phyloP scores from a whole-genome alignment of 495 filamentous ascomycete genomes.

The Halenospora varia region DNA sequence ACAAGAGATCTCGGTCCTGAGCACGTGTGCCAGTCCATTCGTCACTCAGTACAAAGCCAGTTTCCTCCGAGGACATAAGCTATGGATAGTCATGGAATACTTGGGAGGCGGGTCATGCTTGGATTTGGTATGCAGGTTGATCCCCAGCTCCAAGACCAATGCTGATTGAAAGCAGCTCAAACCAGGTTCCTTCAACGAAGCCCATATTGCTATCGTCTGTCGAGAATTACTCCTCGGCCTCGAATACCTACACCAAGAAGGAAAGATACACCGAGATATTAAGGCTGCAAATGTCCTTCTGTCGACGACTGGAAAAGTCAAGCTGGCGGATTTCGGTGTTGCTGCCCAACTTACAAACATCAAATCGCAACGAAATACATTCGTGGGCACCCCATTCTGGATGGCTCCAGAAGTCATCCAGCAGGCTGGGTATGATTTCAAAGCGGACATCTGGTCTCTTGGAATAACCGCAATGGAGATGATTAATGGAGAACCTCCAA shows the following conservation, averaged over 20 bases:
- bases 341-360: conserved; percentile 95
- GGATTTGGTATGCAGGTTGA: conserved; percentile 61
- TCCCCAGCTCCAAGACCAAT: background rate
- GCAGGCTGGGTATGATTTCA: conserved; percentile 96
- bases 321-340: conserved; percentile 96
- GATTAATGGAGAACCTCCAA: conserved; percentile 87
- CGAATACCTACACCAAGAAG: conserved; percentile 90
- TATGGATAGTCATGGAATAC: conserved; percentile 99
- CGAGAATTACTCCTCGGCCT: conserved; percentile 84
- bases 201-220: conserved; percentile 91
- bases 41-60: conserved; percentile 96
- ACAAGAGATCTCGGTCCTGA: conserved; percentile 92
- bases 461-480: conserved; percentile 95
- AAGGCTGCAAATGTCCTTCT: conserved; percentile 94
- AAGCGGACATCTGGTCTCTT: conserved; percentile 99
- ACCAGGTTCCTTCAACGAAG: conserved; percentile 86
- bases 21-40: conserved; percentile 86
- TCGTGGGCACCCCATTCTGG: conserved; percentile 99
- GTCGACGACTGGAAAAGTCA: conserved; percentile 84
- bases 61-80: conserved; percentile 87
- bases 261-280: conserved; percentile 96
- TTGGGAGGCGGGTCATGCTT: conserved; percentile 90
- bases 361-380: conserved; percentile 96
- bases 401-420: conserved; percentile 99
- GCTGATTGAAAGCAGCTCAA: conserved; percentile 60